Evolutionary conservation across 495 filamentous ascomycete species (phyloP).

Genomic region (Tuber borchii): DNA sequence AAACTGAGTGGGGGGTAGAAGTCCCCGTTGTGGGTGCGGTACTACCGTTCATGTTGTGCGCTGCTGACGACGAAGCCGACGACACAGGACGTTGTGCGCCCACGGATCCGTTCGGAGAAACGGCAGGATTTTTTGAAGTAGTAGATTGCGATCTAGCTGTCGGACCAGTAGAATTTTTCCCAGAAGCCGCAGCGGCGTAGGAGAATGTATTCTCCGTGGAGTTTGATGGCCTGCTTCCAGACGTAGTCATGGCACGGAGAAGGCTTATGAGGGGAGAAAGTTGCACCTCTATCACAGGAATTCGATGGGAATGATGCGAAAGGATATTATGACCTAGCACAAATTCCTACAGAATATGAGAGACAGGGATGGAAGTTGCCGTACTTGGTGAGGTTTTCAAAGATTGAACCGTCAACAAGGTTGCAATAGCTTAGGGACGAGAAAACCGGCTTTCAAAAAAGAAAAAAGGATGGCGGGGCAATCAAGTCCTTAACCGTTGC

Average conservation of each 20-base stretch:
- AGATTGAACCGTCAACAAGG: constrained; percentile 38
- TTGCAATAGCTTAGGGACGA: constrained; percentile 21
- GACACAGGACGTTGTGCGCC: constrained; percentile 35
- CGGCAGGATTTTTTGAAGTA: constrained; percentile 23
- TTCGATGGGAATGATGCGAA: constrained; percentile 25
- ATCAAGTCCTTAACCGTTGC: constrained; percentile 32
- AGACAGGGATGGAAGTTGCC: constrained; percentile 23
- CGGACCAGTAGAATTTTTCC: constrained; percentile 29
- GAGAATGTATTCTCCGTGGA: constrained; percentile 60
- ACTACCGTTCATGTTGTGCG: constrained; percentile 35
- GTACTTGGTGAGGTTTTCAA: constrained; percentile 25
- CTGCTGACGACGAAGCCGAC: constrained; percentile 22
- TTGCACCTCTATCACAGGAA: constrained; percentile 21
- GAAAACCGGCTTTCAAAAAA: constrained; percentile 35
- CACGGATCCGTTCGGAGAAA: constrained; percentile 23
- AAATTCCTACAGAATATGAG: constrained; percentile 27
- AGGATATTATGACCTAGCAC: constrained; percentile 25
- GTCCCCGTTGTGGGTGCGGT: constrained; percentile 28
- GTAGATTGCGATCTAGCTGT: constrained; percentile 36
- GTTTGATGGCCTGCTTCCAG: constrained; percentile 36
- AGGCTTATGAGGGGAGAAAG: constrained; percentile 17
- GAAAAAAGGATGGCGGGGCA: constrained; percentile 23
- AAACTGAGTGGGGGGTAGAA: constrained; percentile 26
- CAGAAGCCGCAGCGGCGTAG: constrained; percentile 80
- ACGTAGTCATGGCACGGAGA: constrained; percentile 36